phyloP scores from a whole-genome alignment of 768 basidiomycete species.

The Megacollybia marginata region DNA sequence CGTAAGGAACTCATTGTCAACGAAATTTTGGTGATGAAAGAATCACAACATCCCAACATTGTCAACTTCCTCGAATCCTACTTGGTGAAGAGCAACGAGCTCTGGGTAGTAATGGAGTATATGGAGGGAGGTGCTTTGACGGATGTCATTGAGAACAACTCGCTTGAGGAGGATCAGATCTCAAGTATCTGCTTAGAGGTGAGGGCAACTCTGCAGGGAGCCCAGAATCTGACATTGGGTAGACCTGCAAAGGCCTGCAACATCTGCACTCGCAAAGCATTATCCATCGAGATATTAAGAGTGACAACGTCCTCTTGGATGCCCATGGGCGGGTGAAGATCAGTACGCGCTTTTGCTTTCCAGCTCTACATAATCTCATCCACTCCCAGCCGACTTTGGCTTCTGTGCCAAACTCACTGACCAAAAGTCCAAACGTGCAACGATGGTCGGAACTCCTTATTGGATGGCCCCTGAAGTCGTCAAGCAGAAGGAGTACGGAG shows the following conservation, averaged over 20 bases:
- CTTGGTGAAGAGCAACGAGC: slow-evolving; percentile 78
- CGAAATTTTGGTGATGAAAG: slow-evolving; percentile 98
- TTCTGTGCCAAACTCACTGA: slow-evolving; percentile 96
- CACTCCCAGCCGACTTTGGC: slow-evolving; percentile 78
- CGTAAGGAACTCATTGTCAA: slow-evolving; percentile 97
- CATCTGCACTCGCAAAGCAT: slow-evolving; percentile 92
- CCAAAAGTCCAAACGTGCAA: slow-evolving; percentile 93
- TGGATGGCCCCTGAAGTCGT: slow-evolving; percentile 99
- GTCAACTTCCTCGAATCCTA: slow-evolving; percentile 94
- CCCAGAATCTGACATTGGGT: not conserved
- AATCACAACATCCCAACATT: slow-evolving; percentile 94
- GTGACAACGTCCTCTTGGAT: slow-evolving; percentile 92
- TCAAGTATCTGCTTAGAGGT: slow-evolving; percentile 90
- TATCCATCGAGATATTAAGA: slow-evolving; percentile 97
- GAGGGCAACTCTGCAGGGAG: slow-evolving; percentile 22
- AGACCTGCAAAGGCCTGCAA: slow-evolving; percentile 94
- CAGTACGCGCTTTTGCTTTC: slow-evolving; percentile 50
- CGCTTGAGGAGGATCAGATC: slow-evolving; percentile 92
- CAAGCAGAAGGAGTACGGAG: slow-evolving; percentile 94
- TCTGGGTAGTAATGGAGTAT: slow-evolving; percentile 99
- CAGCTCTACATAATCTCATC: not conserved
- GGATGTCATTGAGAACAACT: slow-evolving; percentile 96
- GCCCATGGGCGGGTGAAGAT: slow-evolving; percentile 93
- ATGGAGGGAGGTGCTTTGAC: slow-evolving; percentile 98
- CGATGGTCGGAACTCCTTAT: slow-evolving; percentile 98